Evolutionary conservation across 106 monocot genomes (phyloP).

Genomic region (Gastrodia elata): DNA sequence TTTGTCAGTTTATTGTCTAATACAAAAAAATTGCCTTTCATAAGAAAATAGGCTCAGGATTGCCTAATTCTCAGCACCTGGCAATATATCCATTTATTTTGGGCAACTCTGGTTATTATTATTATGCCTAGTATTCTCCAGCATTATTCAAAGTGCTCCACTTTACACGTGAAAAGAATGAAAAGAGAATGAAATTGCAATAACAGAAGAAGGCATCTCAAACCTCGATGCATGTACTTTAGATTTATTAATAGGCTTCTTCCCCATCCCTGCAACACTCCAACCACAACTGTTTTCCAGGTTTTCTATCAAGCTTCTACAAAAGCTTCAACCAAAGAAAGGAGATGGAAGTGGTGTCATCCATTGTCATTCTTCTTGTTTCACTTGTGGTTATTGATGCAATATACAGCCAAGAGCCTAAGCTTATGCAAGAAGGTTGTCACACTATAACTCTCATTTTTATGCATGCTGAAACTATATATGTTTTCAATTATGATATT

Average conservation of each 20-base stretch:
- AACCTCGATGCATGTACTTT: neutral
- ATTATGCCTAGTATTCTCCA: conserved; percentile 3
- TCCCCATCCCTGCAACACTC: neutral
- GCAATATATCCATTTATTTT: too few species aligned
- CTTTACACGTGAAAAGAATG: neutral
- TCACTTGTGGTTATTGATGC: neutral
- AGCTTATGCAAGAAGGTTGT: neutral
- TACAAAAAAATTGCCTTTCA: too few species aligned
- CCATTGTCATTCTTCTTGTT: neutral
- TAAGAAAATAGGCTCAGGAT: too few species aligned
- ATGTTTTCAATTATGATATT: too few species aligned
- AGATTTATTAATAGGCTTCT: conserved; percentile 4
- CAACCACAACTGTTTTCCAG: neutral
- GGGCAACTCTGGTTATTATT: too few species aligned
- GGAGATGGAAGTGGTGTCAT: conserved; percentile 3
- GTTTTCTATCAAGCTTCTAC: neutral
- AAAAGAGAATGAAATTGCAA: neutral
- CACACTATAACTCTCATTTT: neutral
- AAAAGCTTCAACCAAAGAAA: too few species aligned
- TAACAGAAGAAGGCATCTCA: neutral
- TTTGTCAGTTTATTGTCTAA: too few species aligned
- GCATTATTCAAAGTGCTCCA: neutral
- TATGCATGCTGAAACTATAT: neutral
- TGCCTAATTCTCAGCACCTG: too few species aligned
- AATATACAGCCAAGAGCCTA: neutral